Evolutionary conservation across 179 eudicot species (phyloP).

Genomic region (Spinacia oleracea): DNA sequence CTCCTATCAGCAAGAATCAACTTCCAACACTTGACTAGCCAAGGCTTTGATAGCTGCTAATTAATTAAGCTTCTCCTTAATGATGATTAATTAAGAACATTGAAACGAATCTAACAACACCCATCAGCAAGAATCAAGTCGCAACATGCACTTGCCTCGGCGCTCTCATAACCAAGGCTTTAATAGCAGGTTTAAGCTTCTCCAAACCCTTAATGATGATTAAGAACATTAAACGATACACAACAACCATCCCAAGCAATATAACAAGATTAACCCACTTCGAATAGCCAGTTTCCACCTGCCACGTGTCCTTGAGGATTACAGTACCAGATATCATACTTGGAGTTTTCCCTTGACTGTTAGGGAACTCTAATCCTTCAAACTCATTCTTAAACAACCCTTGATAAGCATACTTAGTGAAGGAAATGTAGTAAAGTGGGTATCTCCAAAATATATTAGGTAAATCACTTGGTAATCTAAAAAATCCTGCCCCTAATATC

Average conservation of each 20-base stretch:
- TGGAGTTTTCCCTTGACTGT: conserved; percentile 10
- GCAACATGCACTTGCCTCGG: background rate
- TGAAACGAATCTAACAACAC: too few relatives aligned
- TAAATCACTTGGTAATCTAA: conserved; percentile 47
- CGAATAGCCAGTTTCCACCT: conserved; percentile 49
- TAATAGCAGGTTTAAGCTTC: conserved; percentile 12
- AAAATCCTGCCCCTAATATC: conserved; percentile 56
- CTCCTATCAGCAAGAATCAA: too few relatives aligned
- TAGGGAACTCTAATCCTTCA: conserved; percentile 33
- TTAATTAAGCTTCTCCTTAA: too few relatives aligned
- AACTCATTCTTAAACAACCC: conserved; percentile 72
- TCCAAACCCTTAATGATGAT: conserved; percentile 40
- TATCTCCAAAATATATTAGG: conserved; percentile 54
- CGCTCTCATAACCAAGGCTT: background rate
- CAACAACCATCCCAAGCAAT: conserved; percentile 51
- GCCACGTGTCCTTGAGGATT: conserved; percentile 37
- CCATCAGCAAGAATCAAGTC: background rate
- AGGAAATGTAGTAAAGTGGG: conserved; percentile 59
- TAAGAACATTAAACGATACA: conserved; percentile 47
- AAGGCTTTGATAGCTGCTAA: too few relatives aligned
- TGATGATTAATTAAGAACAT: too few relatives aligned
- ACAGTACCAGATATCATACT: conserved; percentile 30
- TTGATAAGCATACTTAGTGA: conserved; percentile 50
- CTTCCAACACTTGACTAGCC: too few relatives aligned
- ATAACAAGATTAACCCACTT: conserved; percentile 66